Conservation (phyloP, 306 rosid species). For the Trifolium fragiferum region DNA sequence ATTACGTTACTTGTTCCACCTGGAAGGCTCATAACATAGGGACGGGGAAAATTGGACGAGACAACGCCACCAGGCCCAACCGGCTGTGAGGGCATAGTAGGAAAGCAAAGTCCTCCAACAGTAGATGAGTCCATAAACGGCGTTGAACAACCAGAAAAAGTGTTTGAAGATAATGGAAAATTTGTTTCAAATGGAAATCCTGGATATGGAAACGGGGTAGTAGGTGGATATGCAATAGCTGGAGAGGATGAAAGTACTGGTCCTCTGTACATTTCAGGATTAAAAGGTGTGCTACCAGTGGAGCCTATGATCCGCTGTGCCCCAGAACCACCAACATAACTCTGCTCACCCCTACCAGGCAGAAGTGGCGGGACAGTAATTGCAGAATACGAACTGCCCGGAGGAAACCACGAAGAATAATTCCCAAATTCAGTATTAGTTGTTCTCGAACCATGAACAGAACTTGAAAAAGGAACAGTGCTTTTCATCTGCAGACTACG, state of each 20-base stretch:
- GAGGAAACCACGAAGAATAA: slow-evolving; percentile 85
- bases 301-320: slow-evolving; percentile 82
- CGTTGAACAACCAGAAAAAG: slow-evolving; percentile 81
- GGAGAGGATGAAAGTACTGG: slow-evolving; percentile 82
- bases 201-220: slow-evolving; percentile 72
- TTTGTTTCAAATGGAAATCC: slow-evolving; percentile 89
- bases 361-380: slow-evolving; percentile 72
- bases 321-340: slow-evolving; percentile 66
- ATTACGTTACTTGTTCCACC: slow-evolving; percentile 73
- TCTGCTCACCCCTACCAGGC: slow-evolving; percentile 85
- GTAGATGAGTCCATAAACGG: slow-evolving; percentile 80
- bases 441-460: slow-evolving; percentile 64
- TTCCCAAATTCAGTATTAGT: slow-evolving; percentile 69
- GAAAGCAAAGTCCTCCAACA: slow-evolving; percentile 77
- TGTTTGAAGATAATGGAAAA: slow-evolving; percentile 73
- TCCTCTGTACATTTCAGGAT: slow-evolving; percentile 78
- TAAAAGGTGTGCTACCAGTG: slow-evolving; percentile 65
- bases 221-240: slow-evolving; percentile 77
- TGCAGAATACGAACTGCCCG: slow-evolving; percentile 70
- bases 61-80: slow-evolving; percentile 77
- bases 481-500: slow-evolving; percentile 65
- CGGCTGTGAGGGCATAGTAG: slow-evolving; percentile 77
- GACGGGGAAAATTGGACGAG: slow-evolving; percentile 70
- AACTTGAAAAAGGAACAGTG: slow-evolving; percentile 48
- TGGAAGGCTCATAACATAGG: slow-evolving; percentile 77